Evolutionary conservation across 2,329 filamentous ascomycete genomes (phyloP).

Genomic region (Colletotrichum sidae): DNA sequence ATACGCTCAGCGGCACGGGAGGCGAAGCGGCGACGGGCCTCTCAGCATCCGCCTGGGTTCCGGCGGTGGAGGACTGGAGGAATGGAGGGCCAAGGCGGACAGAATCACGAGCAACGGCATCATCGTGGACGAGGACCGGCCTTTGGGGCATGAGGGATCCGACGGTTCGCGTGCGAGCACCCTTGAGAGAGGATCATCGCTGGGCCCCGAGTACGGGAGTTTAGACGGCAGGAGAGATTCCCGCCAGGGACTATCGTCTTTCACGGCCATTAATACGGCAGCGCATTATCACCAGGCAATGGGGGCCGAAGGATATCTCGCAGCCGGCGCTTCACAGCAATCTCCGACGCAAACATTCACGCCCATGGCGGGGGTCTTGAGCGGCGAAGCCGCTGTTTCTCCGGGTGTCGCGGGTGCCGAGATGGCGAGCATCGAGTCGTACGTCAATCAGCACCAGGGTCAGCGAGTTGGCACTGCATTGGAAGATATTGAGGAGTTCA

Average conservation of each 20-base stretch:
- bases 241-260: slow-evolving; percentile 45
- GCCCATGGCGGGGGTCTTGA: neutral
- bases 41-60: slow-evolving; percentile 56
- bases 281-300: neutral
- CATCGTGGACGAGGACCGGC: slow-evolving; percentile 48
- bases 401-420: neutral
- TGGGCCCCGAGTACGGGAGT: slow-evolving; percentile 41
- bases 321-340: slow-evolving; percentile 14
- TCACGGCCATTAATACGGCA: slow-evolving; percentile 53
- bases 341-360: slow-evolving; percentile 26
- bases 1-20: slow-evolving; percentile 48
- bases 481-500: slow-evolving; percentile 32
- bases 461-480: slow-evolving; percentile 26
- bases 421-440: slow-evolving; percentile 23
- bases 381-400: slow-evolving; percentile 3
- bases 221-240: slow-evolving; percentile 37
- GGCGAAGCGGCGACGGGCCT: slow-evolving; percentile 45
- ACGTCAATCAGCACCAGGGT: slow-evolving; percentile 30
- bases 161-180: slow-evolving; percentile 46
- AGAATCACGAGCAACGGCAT: slow-evolving; percentile 58
- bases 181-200: slow-evolving; percentile 45
- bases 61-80: slow-evolving; percentile 64
- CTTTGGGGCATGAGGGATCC: slow-evolving; percentile 39
- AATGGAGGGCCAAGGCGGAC: slow-evolving; percentile 58
- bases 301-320: slow-evolving; percentile 9